Evolutionary conservation across 176 grass and related monocot species (phyloP), one percentile per base, ranked within the genome.

Genomic region (Aegilops bicornis): DNA sequence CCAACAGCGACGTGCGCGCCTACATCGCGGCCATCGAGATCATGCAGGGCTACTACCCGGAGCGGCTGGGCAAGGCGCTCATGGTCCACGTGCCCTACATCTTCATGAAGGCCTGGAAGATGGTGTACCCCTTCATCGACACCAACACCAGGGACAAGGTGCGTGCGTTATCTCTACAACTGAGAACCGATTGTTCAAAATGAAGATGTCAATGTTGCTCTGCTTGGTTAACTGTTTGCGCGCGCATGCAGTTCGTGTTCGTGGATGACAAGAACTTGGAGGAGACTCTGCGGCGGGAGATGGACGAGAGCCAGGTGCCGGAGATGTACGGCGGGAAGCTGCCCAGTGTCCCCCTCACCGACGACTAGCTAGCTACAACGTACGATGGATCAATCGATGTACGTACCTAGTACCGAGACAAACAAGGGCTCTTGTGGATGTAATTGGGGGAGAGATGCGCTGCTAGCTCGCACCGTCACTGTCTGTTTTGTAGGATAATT

Each of bases 91-190:
- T 90, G 37, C 94, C 94, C 10, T 91, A 88, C 83, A 71, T 97
- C 17, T 97, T 97, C 87, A 93, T 94, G 94, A 97, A 92, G 79
- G 89, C 89, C 15, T 97, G 94, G 94, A 94, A 94, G 86, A 37
- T 89, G 22, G 71, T 97, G 50, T 90, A 87, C 73, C 94, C 91
- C 2, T 94, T 97, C 79, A 94, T 97, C 59, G 94, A 97, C 58
- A 79, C 78, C 24, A 88, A 85, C 56, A 97, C 94, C 64, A 89
- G 73, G 69, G 85, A 92, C n/a, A 97, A 94, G 91, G 94, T 45
- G 11, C 11, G 43, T 12, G 39, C 39, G 39, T 10, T 10, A 43
- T 43, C 42, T 43, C 42, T 43, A 43, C 10, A 43, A 43, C 2
- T 3, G 42, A 43, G 42, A 43, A 43, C 42, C 42, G 42, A 43